Evolutionary conservation across 2,329 filamentous ascomycete genomes (phyloP), one percentile per base, ranked within the genome.

Genomic region (Mariannaea sp.): DNA sequence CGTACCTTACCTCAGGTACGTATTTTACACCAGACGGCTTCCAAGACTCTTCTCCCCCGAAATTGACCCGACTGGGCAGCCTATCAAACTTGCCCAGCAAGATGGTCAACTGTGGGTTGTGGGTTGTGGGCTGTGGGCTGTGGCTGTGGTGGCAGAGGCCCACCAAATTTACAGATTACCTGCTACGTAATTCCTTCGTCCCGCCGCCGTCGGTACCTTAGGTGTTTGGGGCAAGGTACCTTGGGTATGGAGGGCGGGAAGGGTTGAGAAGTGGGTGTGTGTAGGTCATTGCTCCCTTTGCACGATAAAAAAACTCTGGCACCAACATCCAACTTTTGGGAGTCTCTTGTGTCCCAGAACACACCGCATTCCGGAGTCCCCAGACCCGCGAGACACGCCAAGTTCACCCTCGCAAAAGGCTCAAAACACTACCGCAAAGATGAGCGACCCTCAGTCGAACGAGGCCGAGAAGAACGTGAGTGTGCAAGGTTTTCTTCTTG

Each of bases 381-480:
- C 55, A 60, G 57, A 52, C 57, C 59, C 57, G 60, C 64, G 64
- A 66, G 58, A 64, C 57, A 60, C 58, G 57, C 49, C 56, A 59
- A 55, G 46, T 41, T 54, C 55, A 53, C 58, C 58, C 59, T 54
- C 61, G 58, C 60, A 61, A 56, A 55, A 59, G 55, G 60, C 53
- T 58, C 53, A 58, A 53, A 55, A 53, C 49, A 58, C 54, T 56
- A 61, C 62, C 60, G 58, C 73, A 83, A 92, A 78, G 69, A 96
- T 96, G 91, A 92, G 89, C 80, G 87, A 92, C 77, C 80, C 87
- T 70, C 86, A 90, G 78, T 85, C 85, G 74, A 92, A 88, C 79
- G 94, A 97, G 78, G 93, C 93, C 67, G 94, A 99, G 85, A 97
- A 97, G 85, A 99, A 97, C 77, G 83, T 85, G 70, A 76, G 80